phyloP scores from a whole-genome alignment of 73 alveolate species.

The Tetrahymena elliotti region DNA sequence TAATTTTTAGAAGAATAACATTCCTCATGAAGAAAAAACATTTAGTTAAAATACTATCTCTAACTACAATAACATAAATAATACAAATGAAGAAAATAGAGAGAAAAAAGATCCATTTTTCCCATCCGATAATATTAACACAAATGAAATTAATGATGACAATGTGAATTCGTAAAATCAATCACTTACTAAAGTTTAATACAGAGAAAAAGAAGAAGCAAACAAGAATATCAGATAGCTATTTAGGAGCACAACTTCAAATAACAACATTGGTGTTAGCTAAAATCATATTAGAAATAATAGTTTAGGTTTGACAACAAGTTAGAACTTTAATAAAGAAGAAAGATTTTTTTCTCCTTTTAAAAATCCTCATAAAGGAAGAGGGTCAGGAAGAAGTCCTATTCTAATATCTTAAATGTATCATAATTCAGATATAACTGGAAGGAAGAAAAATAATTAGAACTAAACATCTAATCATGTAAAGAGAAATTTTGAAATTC shows the following conservation, averaged over 20 bases:
- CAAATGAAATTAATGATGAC: not conserved
- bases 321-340: not conserved
- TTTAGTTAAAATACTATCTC: not conserved
- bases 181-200: not conserved
- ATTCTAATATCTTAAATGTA: not conserved
- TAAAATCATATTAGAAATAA: not conserved
- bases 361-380: not conserved
- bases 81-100: not conserved
- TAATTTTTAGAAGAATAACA: not conserved
- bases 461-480: not conserved
- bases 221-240: not conserved
- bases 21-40: not conserved
- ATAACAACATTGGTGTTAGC: not conserved
- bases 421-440: not conserved
- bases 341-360: not conserved
- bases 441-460: not conserved
- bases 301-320: not conserved
- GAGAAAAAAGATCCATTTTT: not conserved
- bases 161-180: not conserved
- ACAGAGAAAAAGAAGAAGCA: not conserved
- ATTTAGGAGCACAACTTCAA: not conserved
- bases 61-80: not conserved
- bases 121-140: not conserved
- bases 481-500: not conserved
- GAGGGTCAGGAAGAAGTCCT: not conserved